Conservation (phyloP, 108 stramenopile species). For the Skeletonema grethae region DNA sequence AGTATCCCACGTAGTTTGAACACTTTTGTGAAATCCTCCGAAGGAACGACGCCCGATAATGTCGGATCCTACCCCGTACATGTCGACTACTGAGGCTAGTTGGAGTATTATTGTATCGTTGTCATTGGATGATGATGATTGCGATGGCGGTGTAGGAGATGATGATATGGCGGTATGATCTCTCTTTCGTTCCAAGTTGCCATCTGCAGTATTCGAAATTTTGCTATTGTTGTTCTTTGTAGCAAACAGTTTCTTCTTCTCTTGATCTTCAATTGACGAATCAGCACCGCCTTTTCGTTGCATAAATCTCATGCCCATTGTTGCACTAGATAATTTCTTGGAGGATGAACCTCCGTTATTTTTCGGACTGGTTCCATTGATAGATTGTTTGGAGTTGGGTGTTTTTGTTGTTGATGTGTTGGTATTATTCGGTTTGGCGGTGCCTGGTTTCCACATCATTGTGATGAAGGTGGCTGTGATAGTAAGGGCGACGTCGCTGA, state of each 20-base stretch:
- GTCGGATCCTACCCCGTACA: constrained; percentile 68
- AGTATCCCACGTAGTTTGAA: constrained; percentile 62
- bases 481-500: not conserved
- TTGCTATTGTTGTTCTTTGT: not conserved
- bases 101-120: constrained; percentile 26
- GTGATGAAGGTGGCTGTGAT: not conserved
- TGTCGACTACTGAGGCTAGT: constrained; percentile 59
- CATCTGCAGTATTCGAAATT: constrained; percentile 13
- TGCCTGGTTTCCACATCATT: constrained; percentile 76
- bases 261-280: constrained; percentile 1
- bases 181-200: constrained; percentile 15
- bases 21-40: constrained; percentile 60
- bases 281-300: constrained; percentile 54
- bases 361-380: not conserved
- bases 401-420: constrained; percentile 7
- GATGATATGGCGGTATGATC: constrained; percentile 3
- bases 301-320: constrained; percentile 91
- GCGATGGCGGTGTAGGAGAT: not conserved
- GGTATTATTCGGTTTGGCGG: constrained; percentile 46
- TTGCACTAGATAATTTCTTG: constrained; percentile 73
- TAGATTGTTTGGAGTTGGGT: not conserved
- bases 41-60: constrained; percentile 80
- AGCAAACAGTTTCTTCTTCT: constrained; percentile 17
- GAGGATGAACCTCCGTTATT: constrained; percentile 5
- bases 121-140: constrained; percentile 19